A percentile compares a stretch with the other conserved stretches of the same genome.
Conservation (phyloP, 176 grass and related monocot species). For the Ampelocalamus luodianensis region DNA sequence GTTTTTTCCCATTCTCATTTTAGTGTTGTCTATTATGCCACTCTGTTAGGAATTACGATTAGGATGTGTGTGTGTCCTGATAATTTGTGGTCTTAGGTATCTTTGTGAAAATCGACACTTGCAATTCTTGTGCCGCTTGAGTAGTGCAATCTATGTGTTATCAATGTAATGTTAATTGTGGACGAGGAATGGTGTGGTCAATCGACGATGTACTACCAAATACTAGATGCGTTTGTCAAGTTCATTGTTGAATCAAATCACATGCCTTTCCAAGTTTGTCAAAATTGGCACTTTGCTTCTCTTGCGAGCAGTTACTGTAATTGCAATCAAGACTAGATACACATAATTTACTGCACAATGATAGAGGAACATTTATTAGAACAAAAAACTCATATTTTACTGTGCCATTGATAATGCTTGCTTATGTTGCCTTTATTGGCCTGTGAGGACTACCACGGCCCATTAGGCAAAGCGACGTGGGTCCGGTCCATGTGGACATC, state of each 20-base stretch:
- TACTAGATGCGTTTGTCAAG: not conserved
- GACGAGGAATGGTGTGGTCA: not conserved
- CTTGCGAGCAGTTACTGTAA: not conserved
- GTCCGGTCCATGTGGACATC: not conserved
- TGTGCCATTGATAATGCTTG: not conserved
- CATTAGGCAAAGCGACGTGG: not conserved
- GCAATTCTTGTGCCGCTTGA: not conserved
- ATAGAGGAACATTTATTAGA: not conserved
- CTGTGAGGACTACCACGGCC: not conserved
- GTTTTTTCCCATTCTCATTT: conserved; percentile 4
- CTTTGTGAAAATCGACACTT: not conserved
- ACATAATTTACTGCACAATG: not conserved
- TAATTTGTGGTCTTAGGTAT: not conserved
- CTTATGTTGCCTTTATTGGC: not conserved
- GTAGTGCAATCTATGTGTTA: not conserved
- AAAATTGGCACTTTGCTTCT: not conserved
- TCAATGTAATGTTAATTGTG: not conserved
- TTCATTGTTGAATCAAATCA: not conserved
- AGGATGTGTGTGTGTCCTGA: not conserved
- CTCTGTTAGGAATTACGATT: not conserved
- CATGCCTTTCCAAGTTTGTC: not conserved
- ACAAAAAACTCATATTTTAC: conserved; percentile 11
- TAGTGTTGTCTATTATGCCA: not conserved
- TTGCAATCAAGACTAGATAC: not conserved
- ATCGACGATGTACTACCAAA: not conserved